Conservation (phyloP, 1,284 basidiomycete species). For the Blastosporella zonata region DNA sequence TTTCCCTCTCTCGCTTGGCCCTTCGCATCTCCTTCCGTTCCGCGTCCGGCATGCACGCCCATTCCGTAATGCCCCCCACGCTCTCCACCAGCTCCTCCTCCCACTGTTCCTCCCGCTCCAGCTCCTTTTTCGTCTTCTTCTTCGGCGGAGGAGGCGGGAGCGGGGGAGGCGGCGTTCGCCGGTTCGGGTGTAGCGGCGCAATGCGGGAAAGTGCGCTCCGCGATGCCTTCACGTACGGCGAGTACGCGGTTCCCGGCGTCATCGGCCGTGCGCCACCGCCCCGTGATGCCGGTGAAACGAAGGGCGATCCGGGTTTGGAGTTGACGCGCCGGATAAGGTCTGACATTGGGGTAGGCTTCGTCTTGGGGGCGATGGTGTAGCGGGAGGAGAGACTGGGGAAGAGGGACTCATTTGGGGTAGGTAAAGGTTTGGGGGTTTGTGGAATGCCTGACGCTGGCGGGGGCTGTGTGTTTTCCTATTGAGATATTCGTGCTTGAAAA, state of each 20-base stretch:
- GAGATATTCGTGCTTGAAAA: not conserved
- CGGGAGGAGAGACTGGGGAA: slow-evolving; percentile 30
- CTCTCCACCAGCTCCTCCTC: slow-evolving; percentile 73
- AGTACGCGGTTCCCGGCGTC: slow-evolving; percentile 42
- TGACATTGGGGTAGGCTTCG: slow-evolving; percentile 60
- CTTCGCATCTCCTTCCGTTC: slow-evolving; percentile 59
- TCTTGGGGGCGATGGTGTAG: slow-evolving; percentile 41
- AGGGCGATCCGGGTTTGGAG: slow-evolving; percentile 62
- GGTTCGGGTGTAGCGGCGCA: slow-evolving; percentile 69
- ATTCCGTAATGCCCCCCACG: slow-evolving; percentile 57
- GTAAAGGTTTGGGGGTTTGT: slow-evolving; percentile 8
- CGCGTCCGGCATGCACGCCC: slow-evolving; percentile 62
- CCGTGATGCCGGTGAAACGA: slow-evolving; percentile 37
- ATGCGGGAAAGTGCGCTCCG: slow-evolving; percentile 59
- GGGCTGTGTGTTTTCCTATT: slow-evolving; percentile 19
- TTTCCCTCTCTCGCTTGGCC: slow-evolving; percentile 60
- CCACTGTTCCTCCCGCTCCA: slow-evolving; percentile 72
- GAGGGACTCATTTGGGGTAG: slow-evolving; percentile 13
- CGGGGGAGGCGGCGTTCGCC: slow-evolving; percentile 60
- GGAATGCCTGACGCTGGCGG: slow-evolving; percentile 1
- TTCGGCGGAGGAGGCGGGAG: slow-evolving; percentile 63
- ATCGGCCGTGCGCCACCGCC: slow-evolving; percentile 15
- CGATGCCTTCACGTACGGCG: slow-evolving; percentile 64
- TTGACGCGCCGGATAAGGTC: slow-evolving; percentile 71
- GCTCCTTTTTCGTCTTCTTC: slow-evolving; percentile 74